phyloP scores from a whole-genome alignment of 345 rosid species.

The Arabidopsis arenosa region DNA sequence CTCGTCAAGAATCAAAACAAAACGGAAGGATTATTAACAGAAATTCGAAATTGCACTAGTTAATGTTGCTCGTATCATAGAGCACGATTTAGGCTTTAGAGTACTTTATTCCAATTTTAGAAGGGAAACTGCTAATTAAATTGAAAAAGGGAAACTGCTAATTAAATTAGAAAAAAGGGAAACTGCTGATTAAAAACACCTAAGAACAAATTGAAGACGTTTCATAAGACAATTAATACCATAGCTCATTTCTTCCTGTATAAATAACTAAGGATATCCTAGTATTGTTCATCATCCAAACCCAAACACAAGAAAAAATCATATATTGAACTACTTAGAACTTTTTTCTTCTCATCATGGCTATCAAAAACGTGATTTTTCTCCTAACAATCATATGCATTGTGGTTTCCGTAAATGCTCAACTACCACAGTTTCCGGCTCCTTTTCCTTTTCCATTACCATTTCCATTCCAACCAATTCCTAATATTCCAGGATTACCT shows the following conservation, averaged over 20 bases:
- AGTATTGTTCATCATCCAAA: conserved; percentile 1
- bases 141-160: background rate
- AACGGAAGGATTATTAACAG: too few relatives aligned
- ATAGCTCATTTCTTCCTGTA: background rate
- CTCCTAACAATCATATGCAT: background rate
- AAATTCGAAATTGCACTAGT: too few relatives aligned
- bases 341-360: background rate
- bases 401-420: conserved; percentile 3
- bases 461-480: background rate
- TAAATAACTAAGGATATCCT: background rate
- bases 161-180: background rate
- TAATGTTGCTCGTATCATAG: too few relatives aligned
- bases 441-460: background rate
- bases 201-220: background rate
- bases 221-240: background rate
- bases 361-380: background rate
- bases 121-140: too few relatives aligned
- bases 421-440: background rate
- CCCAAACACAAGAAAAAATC: background rate
- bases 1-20: too few relatives aligned
- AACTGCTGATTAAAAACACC: background rate
- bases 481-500: background rate
- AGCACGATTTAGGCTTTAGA: too few relatives aligned
- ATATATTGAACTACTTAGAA: background rate
- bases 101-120: too few relatives aligned